Evolutionary conservation across 1,139 yeast genomes (phyloP).

Genomic region (Yamadazyma triangularis): DNA sequence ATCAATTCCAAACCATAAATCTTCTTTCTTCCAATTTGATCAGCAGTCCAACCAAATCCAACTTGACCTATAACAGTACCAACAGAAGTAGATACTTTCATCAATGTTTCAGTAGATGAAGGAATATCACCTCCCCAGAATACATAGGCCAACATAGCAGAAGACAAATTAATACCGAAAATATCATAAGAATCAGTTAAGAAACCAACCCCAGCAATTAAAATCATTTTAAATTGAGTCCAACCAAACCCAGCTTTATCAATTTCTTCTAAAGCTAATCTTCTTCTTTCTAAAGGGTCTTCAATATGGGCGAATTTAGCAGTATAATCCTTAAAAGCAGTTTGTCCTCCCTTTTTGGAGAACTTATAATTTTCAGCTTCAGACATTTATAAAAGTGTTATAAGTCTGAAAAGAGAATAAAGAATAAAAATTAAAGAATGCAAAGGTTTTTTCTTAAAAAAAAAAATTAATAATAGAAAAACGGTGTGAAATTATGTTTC

Average conservation of each 20-base stretch:
- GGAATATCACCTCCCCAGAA: conserved; percentile 65
- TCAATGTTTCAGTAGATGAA: conserved; percentile 62
- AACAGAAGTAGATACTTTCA: conserved; percentile 85
- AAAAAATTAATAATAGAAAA: too few relatives aligned
- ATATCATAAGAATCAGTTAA: conserved; percentile 90
- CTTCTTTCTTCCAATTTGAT: conserved; percentile 80
- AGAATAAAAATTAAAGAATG: too few relatives aligned
- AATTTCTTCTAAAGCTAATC: conserved; percentile 83
- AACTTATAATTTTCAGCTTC: conserved; percentile 12
- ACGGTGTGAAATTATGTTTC: too few relatives aligned
- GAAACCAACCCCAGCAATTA: conserved; percentile 94
- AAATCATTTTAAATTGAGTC: conserved; percentile 83
- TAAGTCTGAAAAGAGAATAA: too few relatives aligned
- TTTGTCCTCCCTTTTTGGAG: conserved; percentile 62
- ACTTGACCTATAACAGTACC: conserved; percentile 95
- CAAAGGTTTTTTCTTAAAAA: not conserved
- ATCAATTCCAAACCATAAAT: conserved; percentile 85
- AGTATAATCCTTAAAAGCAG: conserved; percentile 83
- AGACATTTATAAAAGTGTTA: too few relatives aligned
- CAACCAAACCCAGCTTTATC: conserved; percentile 83
- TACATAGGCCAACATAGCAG: conserved; percentile 69
- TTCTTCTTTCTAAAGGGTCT: conserved; percentile 86
- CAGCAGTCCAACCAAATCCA: conserved; percentile 82
- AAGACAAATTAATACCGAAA: conserved; percentile 80
- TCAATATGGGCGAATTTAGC: conserved; percentile 80